A percentile compares a stretch with the other conserved stretches of the same genome.
phyloP scores from a whole-genome alignment of 169 alveolate species.

The Plasmodium gaboni region DNA sequence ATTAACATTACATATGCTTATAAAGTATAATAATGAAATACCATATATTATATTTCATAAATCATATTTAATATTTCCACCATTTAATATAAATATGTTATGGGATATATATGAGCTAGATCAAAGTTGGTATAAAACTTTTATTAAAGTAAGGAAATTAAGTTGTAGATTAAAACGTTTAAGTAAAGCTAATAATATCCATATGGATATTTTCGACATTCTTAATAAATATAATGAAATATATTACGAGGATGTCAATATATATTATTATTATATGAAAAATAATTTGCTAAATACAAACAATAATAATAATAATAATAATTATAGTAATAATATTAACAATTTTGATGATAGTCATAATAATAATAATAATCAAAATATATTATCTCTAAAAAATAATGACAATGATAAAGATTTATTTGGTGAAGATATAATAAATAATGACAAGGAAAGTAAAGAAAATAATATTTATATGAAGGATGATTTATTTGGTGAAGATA shows the following conservation, averaged over 20 bases:
- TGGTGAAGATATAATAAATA: not conserved
- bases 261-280: slow-evolving; percentile 42
- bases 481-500: slow-evolving; percentile 67
- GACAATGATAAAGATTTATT: not conserved
- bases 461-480: slow-evolving; percentile 15
- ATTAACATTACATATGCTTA: slow-evolving; percentile 81
- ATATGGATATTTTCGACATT: slow-evolving; percentile 8
- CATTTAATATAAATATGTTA: slow-evolving; percentile 83
- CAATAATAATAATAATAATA: slow-evolving; percentile 23
- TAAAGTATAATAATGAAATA: slow-evolving; percentile 85
- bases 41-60: slow-evolving; percentile 86
- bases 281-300: not conserved
- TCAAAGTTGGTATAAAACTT: slow-evolving; percentile 41
- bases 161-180: slow-evolving; percentile 18
- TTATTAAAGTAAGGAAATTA: slow-evolving; percentile 19
- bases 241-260: slow-evolving; percentile 58
- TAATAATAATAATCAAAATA: slow-evolving; percentile 2
- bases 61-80: slow-evolving; percentile 85
- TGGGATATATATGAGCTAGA: slow-evolving; percentile 88
- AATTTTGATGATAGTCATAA: not conserved
- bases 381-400: not conserved
- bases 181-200: not conserved
- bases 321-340: not conserved
- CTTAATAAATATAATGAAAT: slow-evolving; percentile 37
- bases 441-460: not conserved